A percentile compares a stretch with the other conserved stretches of the same genome.
Evolutionary conservation across 495 filamentous ascomycete species (phyloP).

Genomic region (Penicillium ochrochloron): DNA sequence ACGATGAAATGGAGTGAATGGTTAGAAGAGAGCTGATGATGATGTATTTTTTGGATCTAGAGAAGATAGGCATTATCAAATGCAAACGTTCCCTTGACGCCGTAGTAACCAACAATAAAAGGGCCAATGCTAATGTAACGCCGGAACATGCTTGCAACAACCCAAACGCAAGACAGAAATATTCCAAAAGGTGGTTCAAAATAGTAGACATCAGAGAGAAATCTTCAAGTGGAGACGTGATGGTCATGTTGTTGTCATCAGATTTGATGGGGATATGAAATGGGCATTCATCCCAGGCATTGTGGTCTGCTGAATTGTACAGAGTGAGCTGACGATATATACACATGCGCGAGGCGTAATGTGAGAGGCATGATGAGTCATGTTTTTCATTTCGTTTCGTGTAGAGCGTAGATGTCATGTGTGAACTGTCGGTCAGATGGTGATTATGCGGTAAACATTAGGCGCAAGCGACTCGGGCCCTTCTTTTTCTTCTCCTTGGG

Average conservation of each 20-base stretch:
- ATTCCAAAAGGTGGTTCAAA: not conserved
- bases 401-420: not conserved
- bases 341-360: not conserved
- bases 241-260: slow-evolving; percentile 14
- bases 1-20: not conserved
- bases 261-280: not conserved
- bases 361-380: not conserved
- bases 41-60: not conserved
- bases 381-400: slow-evolving; percentile 1
- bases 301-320: slow-evolving; percentile 6
- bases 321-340: not conserved
- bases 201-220: not conserved
- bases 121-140: not conserved
- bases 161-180: not conserved
- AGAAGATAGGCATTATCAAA: not conserved
- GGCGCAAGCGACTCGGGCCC: slow-evolving; percentile 45
- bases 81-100: not conserved
- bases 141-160: slow-evolving; percentile 5
- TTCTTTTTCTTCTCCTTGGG: slow-evolving; percentile 49
- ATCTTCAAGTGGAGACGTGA: not conserved
- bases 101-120: not conserved
- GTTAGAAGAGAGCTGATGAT: not conserved
- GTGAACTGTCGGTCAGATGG: slow-evolving; percentile 7
- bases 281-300: not conserved
- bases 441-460: slow-evolving; percentile 50